These are phyloP conservation scores for Fusarium sp. DNA, from an alignment of 2,329 filamentous ascomycete species.

Conservation along the genomic window DNA sequence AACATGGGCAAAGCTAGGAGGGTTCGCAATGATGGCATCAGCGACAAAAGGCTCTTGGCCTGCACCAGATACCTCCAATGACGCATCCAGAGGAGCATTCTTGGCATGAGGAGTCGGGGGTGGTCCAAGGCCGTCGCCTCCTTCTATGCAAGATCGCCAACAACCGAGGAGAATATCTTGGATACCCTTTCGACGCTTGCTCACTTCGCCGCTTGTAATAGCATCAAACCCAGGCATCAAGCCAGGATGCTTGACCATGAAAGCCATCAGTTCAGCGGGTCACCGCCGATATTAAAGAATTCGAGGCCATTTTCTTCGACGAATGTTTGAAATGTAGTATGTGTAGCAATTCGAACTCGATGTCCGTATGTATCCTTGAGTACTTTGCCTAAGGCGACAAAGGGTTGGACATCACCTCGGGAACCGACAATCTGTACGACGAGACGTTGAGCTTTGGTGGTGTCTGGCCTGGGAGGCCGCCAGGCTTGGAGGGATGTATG, in stretches of 20 bases:
- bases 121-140: slow-evolving; percentile 73
- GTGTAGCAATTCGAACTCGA: slow-evolving; percentile 79
- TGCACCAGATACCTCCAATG: slow-evolving; percentile 52
- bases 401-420: slow-evolving; percentile 81
- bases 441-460: slow-evolving; percentile 74
- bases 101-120: slow-evolving; percentile 59
- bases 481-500: slow-evolving; percentile 80
- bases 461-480: slow-evolving; percentile 69
- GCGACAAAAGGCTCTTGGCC: slow-evolving; percentile 78
- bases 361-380: slow-evolving; percentile 75
- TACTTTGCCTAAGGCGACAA: slow-evolving; percentile 75
- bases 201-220: slow-evolving; percentile 81
- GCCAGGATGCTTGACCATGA: slow-evolving; percentile 91
- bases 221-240: slow-evolving; percentile 86
- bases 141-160: slow-evolving; percentile 87
- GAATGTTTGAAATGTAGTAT: slow-evolving; percentile 75
- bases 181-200: slow-evolving; percentile 79
- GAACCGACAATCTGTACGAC: slow-evolving; percentile 83
- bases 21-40: slow-evolving; percentile 83
- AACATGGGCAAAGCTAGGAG: slow-evolving; percentile 81
- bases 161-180: slow-evolving; percentile 85
- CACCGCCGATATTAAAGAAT: slow-evolving; percentile 82
- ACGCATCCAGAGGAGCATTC: slow-evolving; percentile 60
- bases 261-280: slow-evolving; percentile 83
- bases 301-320: slow-evolving; percentile 78